Evolutionary conservation across 805 yeast species (phyloP), one percentile per base, ranked within the genome.

Genomic region (Metschnikowia henanensis): DNA sequence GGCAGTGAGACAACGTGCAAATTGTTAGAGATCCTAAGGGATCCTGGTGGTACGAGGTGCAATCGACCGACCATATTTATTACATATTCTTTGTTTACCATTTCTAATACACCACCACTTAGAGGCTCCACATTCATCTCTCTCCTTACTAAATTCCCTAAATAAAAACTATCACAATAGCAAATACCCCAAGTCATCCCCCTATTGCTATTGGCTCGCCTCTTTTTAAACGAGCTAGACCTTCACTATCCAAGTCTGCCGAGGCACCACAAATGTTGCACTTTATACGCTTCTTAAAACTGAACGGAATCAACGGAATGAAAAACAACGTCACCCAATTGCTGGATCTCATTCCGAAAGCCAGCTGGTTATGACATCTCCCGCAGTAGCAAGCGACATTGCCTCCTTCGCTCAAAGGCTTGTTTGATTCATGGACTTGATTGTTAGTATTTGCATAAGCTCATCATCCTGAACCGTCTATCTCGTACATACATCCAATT

Each of bases 341-440:
- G 50, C 72, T 73, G 35, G 80, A 66, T 48, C 79, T 73, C 8
- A 78, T 65, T 0, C 83, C 79, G 40, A 64, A 59, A 3, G 79
- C 85, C 21, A 78, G 66, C 44, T 68, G 67, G 56, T 81, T 81
- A 53, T 79, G 83, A 50, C 87, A 81, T 47, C 77, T 72, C 16
- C 81, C 80, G 54, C 87, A 81, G 46, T 71, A 73, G 29, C 56
- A 52, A 6, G 51, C 46, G 6, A 51, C 43, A 19, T 46, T 39
- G 12, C 55, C 55, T 7, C 55, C 55, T 9, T 44, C 45, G 3
- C 30, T 23, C 28, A 52, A 46, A 3, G 55, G 43, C 30, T 46
- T 52, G 45, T 48, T 51, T 34, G 42, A 46, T 21, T 51, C 53
- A 19, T 44, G 39, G 35, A 52, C 56, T 52, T 21, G n/a, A 2